Percentiles rank a stretch among this genome's conserved stretches.
These are phyloP conservation scores for Daedaleopsis sinensis DNA, from an alignment of 768 basidiomycete species.

Conservation along the genomic window DNA sequence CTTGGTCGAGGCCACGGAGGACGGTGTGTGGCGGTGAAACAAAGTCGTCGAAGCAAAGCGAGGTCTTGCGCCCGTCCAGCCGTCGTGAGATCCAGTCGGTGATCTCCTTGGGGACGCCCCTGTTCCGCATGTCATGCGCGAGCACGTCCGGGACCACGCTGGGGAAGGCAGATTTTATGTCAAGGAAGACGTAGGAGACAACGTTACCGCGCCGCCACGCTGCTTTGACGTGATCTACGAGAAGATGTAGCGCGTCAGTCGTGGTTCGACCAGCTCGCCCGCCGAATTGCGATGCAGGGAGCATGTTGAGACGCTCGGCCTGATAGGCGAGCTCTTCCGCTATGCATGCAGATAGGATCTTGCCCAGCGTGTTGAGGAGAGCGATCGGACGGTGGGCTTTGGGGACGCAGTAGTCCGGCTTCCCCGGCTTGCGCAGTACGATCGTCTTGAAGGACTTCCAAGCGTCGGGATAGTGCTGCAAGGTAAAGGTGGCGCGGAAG, in stretches of 20 bases:
- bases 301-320: constrained; percentile 7
- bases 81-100: no score
- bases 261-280: constrained; percentile 28
- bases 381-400: constrained; percentile 39
- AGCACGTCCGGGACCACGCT: no score
- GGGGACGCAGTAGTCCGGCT: constrained; percentile 34
- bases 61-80: no score
- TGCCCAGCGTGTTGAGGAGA: constrained; percentile 29
- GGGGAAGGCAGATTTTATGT: no score
- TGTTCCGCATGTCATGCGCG: no score
- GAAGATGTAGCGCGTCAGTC: constrained; percentile 30
- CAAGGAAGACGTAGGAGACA: no score
- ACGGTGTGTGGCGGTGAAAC: no score
- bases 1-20: no score
- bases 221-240: no score
- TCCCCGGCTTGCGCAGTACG: constrained; percentile 38
- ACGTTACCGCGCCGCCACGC: no score
- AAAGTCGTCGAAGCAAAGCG: no score
- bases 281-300: constrained; percentile 29
- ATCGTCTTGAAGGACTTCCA: constrained; percentile 35
- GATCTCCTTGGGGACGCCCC: no score
- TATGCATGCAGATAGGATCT: constrained; percentile 27
- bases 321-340: constrained; percentile 14
- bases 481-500: constrained; percentile 33
- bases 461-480: constrained; percentile 26